Evolutionary conservation across 2,329 filamentous ascomycete species (phyloP), one percentile per base, ranked within the genome.

Genomic region (Curvularia eragrostidis): DNA sequence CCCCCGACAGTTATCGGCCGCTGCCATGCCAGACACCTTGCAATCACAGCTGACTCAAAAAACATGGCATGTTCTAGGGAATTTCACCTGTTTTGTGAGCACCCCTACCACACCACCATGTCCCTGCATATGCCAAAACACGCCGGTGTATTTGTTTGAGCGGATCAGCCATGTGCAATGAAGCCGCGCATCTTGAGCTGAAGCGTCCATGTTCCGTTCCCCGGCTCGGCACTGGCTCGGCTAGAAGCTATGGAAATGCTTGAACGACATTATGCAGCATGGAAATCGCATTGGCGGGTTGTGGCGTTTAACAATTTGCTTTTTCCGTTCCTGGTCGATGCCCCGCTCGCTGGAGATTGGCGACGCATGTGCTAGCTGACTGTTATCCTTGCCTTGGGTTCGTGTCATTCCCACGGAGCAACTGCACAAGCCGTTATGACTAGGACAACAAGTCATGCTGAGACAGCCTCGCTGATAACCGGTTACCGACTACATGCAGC

Each of bases 291-390:
- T 58, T 39, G 46, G 21, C 52, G 48, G 36, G 46, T 47, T 38
- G 38, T 52, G 24, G 55, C 59, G 26, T 47, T 42, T n/a, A 19
- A 24, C 32, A 43, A 43, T 39, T 61, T 61, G 48, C 42, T 54
- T 58, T 58, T 7, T 41, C 50, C 28, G 34, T 46, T 48, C 34
- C 47, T 15, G 36, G 39, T 52, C 47, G 51, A 51, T 42, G 47
- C 38, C 48, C 41, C 39, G 48, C 52, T 55, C 44, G 48, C 52
- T 46, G 48, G 42, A 32, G 19, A 28, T 26, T 39, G 34, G 18
- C 34, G 51, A 26, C 28, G 13, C 39, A 46, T 24, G 36, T 34
- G 54, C 54, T 46, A 34, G 32, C 44, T 36, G 24, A 26, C 41
- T 36, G 19, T 26, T 19, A 30, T 36, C 30, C 32, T 23, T 28